Evolutionary conservation across 2,329 filamentous ascomycete species (phyloP), one percentile per base, ranked within the genome.

Genomic region (Hawksworthiomyces lignivorus): DNA sequence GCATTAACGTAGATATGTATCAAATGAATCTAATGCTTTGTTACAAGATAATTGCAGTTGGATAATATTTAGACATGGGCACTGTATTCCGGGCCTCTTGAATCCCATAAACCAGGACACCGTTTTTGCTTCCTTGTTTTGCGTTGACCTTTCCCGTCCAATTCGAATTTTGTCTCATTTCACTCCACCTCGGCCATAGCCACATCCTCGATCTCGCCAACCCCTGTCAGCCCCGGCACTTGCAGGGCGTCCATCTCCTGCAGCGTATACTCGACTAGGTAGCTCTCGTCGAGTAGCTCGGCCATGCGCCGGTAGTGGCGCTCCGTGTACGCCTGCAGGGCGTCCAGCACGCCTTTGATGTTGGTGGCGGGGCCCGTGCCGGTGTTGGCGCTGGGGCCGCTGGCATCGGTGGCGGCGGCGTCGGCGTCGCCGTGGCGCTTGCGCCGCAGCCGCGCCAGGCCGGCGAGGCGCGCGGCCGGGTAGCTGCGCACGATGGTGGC

Each of bases 261-360:
- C 48, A 97, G 68, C 48, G 90, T 94, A 73, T 94, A 97, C 62
- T 95, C 87, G 30, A 97, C 77, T 54, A 98, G 64, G 63, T 89
- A 97, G 57, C 89, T 94, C 68, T 97, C 92, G 58, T 97, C 90
- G 30, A 89, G 79, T 53, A 96, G 67, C 56, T 94, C 90, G 59
- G 95, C 89, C 52, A 92, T 75, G 41, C 90, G 75, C 61, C 82
- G 84, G 62, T 94, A 96, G 61, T 98, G 92, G 50, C 89, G 76
- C 62, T 97, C 88, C 0, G 89, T 95, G 59, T 98, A 97, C 14
- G 84, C 85, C 52, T 79, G 82, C 45, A 98, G 69, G n/a, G 83
- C 90, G 52, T 90, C 84, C 29, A 96, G 62, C 4, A 98, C 80
- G 54, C 95, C 88, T 58, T 84, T 85, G 54, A 95, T 61, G 49